These are phyloP conservation scores for Candida arabinofermentans DNA, from an alignment of 805 yeast species.

Conservation along the genomic window DNA sequence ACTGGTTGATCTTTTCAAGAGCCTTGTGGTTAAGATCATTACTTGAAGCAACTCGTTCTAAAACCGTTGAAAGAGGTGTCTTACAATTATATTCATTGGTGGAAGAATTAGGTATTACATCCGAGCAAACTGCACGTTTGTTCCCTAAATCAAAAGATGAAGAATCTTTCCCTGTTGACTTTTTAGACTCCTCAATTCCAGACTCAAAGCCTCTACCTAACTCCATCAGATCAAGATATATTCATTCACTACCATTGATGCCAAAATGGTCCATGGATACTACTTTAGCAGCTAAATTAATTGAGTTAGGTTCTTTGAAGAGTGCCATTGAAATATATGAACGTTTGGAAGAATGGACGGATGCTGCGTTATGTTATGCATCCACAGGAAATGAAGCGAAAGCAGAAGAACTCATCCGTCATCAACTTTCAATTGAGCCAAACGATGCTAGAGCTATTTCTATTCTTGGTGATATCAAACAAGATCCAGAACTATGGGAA, in stretches of 20 bases:
- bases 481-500: constrained; percentile 73
- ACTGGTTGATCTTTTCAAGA: constrained; percentile 76
- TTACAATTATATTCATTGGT: constrained; percentile 89
- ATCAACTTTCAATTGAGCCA: constrained; percentile 53
- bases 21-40: constrained; percentile 89
- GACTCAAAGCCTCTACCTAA: constrained; percentile 35
- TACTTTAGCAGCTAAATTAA: constrained; percentile 76
- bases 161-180: constrained; percentile 18
- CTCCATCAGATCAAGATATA: constrained; percentile 56
- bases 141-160: constrained; percentile 41
- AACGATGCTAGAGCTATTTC: constrained; percentile 80
- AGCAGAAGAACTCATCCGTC: constrained; percentile 57
- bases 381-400: constrained; percentile 69
- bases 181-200: constrained; percentile 13
- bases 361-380: constrained; percentile 87
- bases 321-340: constrained; percentile 89
- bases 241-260: constrained; percentile 70
- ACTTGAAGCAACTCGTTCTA: constrained; percentile 72
- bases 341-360: constrained; percentile 69
- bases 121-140: constrained; percentile 47
- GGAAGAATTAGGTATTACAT: constrained; percentile 74
- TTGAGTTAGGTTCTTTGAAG: constrained; percentile 78
- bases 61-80: constrained; percentile 91
- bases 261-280: constrained; percentile 87
- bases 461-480: constrained; percentile 79